phyloP scores from a whole-genome alignment of 345 rosid species.

The Mallotus nudiflorus region DNA sequence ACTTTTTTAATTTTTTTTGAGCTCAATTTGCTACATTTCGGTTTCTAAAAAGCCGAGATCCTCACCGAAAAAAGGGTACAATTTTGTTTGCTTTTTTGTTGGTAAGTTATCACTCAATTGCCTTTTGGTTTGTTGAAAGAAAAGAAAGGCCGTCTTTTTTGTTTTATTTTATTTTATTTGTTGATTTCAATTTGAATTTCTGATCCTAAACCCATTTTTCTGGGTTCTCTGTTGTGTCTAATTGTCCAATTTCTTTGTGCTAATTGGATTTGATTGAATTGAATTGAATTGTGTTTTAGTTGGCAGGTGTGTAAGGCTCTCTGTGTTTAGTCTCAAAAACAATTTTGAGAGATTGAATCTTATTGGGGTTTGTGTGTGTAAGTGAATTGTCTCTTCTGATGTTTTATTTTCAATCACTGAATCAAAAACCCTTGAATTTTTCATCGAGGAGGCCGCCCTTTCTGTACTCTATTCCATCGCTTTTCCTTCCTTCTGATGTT shows the following conservation, averaged over 20 bases:
- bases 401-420: conserved; percentile 66
- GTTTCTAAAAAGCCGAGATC: conserved; percentile 22
- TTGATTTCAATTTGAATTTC: too few species aligned
- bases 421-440: conserved; percentile 44
- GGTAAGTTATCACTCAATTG: conserved; percentile 18
- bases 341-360: background rate
- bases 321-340: background rate
- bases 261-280: conserved; percentile 9
- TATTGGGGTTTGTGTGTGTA: conserved; percentile 27
- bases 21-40: conserved; percentile 16
- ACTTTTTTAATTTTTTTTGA: background rate
- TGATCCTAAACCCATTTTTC: background rate
- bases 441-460: conserved; percentile 43
- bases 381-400: conserved; percentile 61
- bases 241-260: background rate
- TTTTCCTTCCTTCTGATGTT: conserved; percentile 63
- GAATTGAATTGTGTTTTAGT: conserved; percentile 24
- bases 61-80: conserved; percentile 20
- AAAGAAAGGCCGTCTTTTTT: too few species aligned
- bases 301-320: conserved; percentile 24
- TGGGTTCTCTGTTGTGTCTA: background rate
- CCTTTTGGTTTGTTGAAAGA: background rate
- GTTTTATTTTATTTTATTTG: too few species aligned
- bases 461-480: conserved; percentile 47
- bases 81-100: conserved; percentile 17